A percentile compares a stretch with the other conserved stretches of the same genome.
These are phyloP conservation scores for Physcomitrium patens DNA, from an alignment of 225 moss, liverwort and hornwort species.

Conservation along the genomic window DNA sequence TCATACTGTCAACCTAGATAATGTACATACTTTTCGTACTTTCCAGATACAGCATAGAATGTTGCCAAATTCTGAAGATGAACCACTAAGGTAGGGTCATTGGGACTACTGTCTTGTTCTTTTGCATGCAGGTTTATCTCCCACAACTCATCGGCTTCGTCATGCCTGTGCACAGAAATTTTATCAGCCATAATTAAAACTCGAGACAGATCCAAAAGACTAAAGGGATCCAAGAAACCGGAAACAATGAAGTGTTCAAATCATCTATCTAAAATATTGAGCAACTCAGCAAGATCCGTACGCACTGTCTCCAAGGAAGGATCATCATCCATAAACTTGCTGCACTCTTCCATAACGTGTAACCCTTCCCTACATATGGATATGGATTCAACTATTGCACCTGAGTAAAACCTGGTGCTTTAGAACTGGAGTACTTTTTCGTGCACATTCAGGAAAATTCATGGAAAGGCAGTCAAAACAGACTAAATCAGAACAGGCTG, in stretches of 20 bases:
- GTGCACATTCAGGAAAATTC: neutral
- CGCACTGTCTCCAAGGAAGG: constrained; percentile 73
- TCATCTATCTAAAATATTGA: constrained; percentile 72
- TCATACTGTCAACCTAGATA: constrained; percentile 69
- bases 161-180: constrained; percentile 45
- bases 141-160: constrained; percentile 79
- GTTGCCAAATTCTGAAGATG: constrained; percentile 78
- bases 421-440: no score
- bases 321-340: constrained; percentile 56
- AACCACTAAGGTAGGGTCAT: constrained; percentile 66
- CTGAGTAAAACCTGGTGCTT: no score
- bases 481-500: neutral
- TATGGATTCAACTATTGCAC: no score
- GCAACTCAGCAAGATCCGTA: constrained; percentile 80
- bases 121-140: constrained; percentile 64
- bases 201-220: constrained; percentile 1
- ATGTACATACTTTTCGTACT: constrained; percentile 76
- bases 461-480: neutral
- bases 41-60: constrained; percentile 64
- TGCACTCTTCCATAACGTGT: constrained; percentile 17
- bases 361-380: no score
- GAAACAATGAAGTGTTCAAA: neutral
- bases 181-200: neutral
- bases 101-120: constrained; percentile 56
- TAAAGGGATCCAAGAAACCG: neutral